Conservation (phyloP, 441 rosid species). For the Jatropha multifida region DNA sequence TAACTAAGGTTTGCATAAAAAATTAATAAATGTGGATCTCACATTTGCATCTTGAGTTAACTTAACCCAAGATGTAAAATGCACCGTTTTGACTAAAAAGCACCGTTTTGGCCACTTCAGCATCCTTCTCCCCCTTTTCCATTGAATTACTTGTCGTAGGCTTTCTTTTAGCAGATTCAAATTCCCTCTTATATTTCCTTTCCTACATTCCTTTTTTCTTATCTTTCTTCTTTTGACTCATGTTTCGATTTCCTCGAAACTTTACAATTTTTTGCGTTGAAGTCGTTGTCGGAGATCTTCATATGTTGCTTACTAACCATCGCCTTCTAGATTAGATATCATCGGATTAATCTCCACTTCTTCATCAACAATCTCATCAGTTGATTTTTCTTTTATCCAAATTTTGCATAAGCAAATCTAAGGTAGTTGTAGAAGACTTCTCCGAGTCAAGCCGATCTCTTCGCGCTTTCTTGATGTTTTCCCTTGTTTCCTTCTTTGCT, state of each 20-base stretch:
- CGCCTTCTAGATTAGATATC: constrained; percentile 35
- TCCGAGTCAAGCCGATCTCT: constrained; percentile 73
- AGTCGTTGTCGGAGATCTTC: constrained; percentile 75
- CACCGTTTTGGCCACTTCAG: constrained; percentile 43
- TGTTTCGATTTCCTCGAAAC: constrained; percentile 53
- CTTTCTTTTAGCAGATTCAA: constrained; percentile 32
- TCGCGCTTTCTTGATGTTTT: constrained; percentile 73
- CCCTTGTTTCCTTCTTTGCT: constrained; percentile 63
- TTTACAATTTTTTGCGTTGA: constrained; percentile 52
- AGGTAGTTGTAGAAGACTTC: constrained; percentile 51
- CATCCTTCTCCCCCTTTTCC: constrained; percentile 54
- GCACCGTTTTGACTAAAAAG: no score
- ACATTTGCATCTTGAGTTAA: no score
- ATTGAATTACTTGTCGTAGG: constrained; percentile 18
- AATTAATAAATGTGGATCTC: no score
- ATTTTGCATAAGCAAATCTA: constrained; percentile 59
- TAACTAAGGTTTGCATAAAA: no score
- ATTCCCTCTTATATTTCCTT: constrained; percentile 55
- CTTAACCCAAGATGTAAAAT: no score
- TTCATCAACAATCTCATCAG: constrained; percentile 35
- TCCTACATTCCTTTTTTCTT: constrained; percentile 31
- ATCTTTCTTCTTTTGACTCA: constrained; percentile 33
- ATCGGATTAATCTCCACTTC: constrained; percentile 36
- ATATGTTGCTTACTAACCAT: constrained; percentile 47
- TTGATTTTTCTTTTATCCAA: constrained; percentile 54